Base-by-base conservation (phyloP, 768 basidiomycete species). In the Podaxis sp. region DNA sequence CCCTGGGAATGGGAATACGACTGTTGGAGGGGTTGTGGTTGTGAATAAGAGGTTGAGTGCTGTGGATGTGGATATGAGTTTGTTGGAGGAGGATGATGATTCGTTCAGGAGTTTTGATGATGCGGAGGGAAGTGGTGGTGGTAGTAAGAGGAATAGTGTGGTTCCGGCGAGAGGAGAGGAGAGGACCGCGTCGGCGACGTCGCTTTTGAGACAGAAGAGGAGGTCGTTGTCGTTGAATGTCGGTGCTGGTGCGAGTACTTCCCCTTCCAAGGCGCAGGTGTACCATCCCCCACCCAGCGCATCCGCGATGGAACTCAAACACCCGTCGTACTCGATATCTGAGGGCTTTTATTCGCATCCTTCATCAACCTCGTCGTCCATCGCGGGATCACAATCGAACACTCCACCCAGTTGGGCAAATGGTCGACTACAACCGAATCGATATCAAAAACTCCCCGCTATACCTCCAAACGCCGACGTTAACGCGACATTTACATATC, bases 141-240 rank as follows among this genome's bases (percentile, higher is more conserved):
- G 5, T 28, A 49, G 61, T 52, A 26, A 57, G 4, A 48, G 38
- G 54, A 22, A 1, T 38, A 55, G 28, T 57, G 46, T 28, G 39
- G 28, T 54, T 42, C 48, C 55, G 38, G 63, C 46, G 33, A 28
- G 39, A 46, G 40, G 36, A 48, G 12, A 64, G 38, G 55, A 62
- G 11, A 60, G 17, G 58, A 38, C 52, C 51, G 82, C 85, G 3
- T 79, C 85, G 3, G 70, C 81, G 0, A 68, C 79, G 4, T 81
- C 84, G 13, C 64, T 79, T 40, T 82, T 80, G 67, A 71, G 79
- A 7, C 76, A 80, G 58, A 84, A 88, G 65, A 79, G 87, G 54
- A 84, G 87, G 44, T 90, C 89, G 1, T 80, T 87, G 71, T 91
- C 89, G 3, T 77, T 91, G 26, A 87, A 80, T 64, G 71, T 86